Percentiles rank a stretch among this genome's conserved stretches.
Evolutionary conservation across 2,329 filamentous ascomycete species (phyloP).

Genomic region (Neonectria magnoliae): DNA sequence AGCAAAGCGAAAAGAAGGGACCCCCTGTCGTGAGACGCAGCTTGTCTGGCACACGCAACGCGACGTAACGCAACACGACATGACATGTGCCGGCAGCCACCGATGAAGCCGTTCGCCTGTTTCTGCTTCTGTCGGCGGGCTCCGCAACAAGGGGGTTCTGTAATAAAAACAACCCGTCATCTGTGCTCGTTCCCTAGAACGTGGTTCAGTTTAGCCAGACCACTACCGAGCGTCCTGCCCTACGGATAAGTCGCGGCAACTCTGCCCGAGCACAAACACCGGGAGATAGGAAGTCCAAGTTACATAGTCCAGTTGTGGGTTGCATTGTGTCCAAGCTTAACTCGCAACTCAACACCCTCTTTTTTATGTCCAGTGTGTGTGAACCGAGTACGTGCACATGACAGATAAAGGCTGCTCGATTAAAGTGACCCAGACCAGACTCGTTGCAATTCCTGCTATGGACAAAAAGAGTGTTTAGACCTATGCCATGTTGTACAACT

Average conservation of each 20-base stretch:
- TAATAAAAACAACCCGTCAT: too few species aligned
- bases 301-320: not conserved
- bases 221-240: not conserved
- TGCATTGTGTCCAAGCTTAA: not conserved
- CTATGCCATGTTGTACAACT: slow-evolving; percentile 6
- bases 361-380: not conserved
- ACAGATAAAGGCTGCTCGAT: not conserved
- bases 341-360: not conserved
- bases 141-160: not conserved
- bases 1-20: not conserved
- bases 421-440: not conserved
- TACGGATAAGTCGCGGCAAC: not conserved
- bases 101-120: not conserved
- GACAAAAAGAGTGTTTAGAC: not conserved
- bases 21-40: slow-evolving; percentile 15
- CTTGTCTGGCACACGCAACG: slow-evolving; percentile 14
- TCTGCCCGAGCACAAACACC: not conserved
- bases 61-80: slow-evolving; percentile 1
- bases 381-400: not conserved
- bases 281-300: not conserved
- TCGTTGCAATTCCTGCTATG: slow-evolving; percentile 7
- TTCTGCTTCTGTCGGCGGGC: not conserved
- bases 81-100: slow-evolving; percentile 5
- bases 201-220: not conserved
- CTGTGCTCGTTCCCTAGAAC: not conserved